Conservation (phyloP, 2,329 filamentous ascomycete genomes). For the Colletotrichum brevisporum region DNA sequence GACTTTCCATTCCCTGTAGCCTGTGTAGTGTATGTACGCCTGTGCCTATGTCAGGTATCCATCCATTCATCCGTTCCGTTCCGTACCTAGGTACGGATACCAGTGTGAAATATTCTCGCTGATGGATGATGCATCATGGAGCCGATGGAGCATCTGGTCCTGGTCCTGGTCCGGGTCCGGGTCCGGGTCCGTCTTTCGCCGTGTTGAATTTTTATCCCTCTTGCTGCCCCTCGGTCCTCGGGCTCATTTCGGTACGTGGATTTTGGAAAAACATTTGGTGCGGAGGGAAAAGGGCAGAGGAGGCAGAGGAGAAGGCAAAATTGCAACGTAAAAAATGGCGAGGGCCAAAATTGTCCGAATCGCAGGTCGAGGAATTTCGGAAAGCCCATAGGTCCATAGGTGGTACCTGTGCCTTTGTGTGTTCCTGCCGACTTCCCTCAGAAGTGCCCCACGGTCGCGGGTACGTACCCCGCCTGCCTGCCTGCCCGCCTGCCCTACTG, state of each 20-base stretch:
- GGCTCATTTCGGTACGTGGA: conserved; percentile 30
- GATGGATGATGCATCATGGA: too few species aligned
- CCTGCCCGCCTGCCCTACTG: not conserved
- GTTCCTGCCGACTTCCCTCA: not conserved
- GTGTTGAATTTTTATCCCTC: conserved; percentile 10
- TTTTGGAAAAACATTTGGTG: conserved; percentile 10
- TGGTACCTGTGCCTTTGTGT: too few species aligned
- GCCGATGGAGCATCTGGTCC: not conserved
- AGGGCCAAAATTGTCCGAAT: not conserved
- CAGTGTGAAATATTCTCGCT: too few species aligned
- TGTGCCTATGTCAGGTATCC: too few species aligned
- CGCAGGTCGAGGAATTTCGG: conserved; percentile 22
- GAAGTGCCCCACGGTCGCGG: not conserved
- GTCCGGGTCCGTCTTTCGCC: not conserved
- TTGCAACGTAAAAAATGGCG: conserved; percentile 8
- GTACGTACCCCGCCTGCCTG: not conserved
- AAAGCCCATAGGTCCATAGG: conserved; percentile 3
- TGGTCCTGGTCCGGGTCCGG: not conserved
- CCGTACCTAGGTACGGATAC: too few species aligned
- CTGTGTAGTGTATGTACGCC: too few species aligned
- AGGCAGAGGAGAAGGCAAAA: not conserved
- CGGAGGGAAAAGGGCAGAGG: conserved; percentile 4
- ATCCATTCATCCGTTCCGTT: too few species aligned
- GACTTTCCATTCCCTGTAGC: too few species aligned
- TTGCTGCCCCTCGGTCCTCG: conserved; percentile 13